A percentile compares a stretch with the other conserved stretches of the same genome.
Evolutionary conservation across 176 grass and related monocot species (phyloP).

Genomic region (Puya raimondii): DNA sequence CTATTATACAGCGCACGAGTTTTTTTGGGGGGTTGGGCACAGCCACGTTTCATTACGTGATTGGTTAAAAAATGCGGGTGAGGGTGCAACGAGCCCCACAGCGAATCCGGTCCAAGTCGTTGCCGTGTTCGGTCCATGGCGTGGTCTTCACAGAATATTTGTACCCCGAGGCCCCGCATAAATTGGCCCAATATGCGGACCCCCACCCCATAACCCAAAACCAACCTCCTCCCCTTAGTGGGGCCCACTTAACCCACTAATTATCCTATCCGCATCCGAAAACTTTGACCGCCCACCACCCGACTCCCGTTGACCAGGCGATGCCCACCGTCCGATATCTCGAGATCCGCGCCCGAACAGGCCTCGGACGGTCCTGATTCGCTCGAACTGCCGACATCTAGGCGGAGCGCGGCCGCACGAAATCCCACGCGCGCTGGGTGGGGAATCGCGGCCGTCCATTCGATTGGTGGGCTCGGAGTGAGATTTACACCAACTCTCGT

Average conservation of each 20-base stretch:
- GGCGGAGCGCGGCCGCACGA: constrained; percentile 6
- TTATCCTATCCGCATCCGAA: neutral
- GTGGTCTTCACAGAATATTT: constrained; percentile 47
- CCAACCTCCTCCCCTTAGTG: neutral
- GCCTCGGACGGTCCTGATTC: constrained; percentile 14
- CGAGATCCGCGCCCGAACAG: constrained; percentile 1
- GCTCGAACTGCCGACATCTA: constrained; percentile 24
- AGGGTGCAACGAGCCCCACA: neutral
- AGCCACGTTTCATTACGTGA: neutral
- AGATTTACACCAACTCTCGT: no score
- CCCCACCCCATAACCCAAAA: neutral
- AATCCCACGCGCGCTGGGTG: constrained; percentile 10
- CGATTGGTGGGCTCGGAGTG: no score
- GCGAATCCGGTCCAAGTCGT: constrained; percentile 12
- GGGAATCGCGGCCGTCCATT: no score
- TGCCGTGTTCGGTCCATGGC: constrained; percentile 8
- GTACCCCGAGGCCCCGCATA: constrained; percentile 17
- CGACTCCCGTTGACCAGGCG: constrained; percentile 20
- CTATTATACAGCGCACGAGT: no score
- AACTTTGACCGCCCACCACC: constrained; percentile 38
- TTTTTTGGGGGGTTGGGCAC: no score
- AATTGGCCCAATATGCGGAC: constrained; percentile 1
- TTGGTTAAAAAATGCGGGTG: neutral
- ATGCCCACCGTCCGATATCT: constrained; percentile 19
- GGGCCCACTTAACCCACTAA: neutral